Evolutionary conservation across 805 yeast species (phyloP).

Genomic region (Metschnikowia similis): DNA sequence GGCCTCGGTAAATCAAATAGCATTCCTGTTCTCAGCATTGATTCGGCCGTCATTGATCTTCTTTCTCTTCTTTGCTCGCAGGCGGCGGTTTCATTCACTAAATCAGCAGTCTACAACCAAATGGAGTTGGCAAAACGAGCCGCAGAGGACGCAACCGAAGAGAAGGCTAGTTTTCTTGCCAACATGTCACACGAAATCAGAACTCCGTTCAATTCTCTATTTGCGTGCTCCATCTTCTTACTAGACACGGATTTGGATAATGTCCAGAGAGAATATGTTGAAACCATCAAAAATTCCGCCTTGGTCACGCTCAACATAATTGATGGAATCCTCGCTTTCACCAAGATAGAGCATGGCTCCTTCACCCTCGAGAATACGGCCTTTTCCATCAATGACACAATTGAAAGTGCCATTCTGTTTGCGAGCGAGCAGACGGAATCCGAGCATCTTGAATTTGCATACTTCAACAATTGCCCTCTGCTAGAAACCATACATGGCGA

Average conservation of each 20-base stretch:
- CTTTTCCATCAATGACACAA: constrained; percentile 41
- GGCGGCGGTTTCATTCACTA: constrained; percentile 49
- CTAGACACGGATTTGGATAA: constrained; percentile 43
- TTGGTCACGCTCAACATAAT: constrained; percentile 49
- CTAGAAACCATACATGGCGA: constrained; percentile 43
- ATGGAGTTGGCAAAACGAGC: constrained; percentile 41
- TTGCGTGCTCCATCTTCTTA: constrained; percentile 46
- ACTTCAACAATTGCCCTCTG: constrained; percentile 37
- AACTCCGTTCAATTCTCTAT: constrained; percentile 51
- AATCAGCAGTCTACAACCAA: constrained; percentile 43
- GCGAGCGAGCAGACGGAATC: constrained; percentile 46
- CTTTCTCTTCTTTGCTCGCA: constrained; percentile 44
- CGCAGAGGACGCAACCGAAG: constrained; percentile 52
- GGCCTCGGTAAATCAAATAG: neutral
- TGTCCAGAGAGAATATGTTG: constrained; percentile 48
- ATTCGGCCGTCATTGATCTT: constrained; percentile 35
- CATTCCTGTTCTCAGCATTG: constrained; percentile 11
- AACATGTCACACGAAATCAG: constrained; percentile 58
- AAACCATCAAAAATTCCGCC: constrained; percentile 48
- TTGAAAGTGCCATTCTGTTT: constrained; percentile 45
- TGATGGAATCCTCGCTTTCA: constrained; percentile 51
- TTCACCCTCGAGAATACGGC: constrained; percentile 41
- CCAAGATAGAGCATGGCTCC: constrained; percentile 54
- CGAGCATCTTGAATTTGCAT: constrained; percentile 43
- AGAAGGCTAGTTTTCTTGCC: constrained; percentile 49